Base-by-base conservation (phyloP, 1,284 basidiomycete genomes). In the Sphaerobolus stellatus region DNA sequence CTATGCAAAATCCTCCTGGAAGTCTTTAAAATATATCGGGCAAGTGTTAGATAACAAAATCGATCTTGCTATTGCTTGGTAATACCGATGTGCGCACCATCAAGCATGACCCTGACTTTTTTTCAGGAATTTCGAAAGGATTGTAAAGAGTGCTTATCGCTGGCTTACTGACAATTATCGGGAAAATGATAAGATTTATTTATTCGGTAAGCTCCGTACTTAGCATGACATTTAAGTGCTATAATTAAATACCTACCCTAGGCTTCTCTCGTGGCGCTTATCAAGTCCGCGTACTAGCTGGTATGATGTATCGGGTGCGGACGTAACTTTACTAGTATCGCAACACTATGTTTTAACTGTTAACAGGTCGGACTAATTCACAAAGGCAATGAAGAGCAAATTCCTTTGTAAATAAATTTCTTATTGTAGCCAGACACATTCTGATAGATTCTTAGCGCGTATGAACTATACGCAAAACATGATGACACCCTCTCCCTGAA, bases 401-500 rank as follows among this genome's bases (percentile, higher is more conserved):
- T 52, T 31, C 51, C 51, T 18, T 52, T 49, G 51, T 48, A 28
- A 41, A 3, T 14, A 20, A 20, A 5, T 24, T 8, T 2, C 16
- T 8, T 24, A 41, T 20, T 24, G 13, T 2, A 36, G 29, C 33
- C 2, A 31, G 2, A 8, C 14, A 25, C 25, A 48, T 48, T 28
- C 25, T 28, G 7, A 36, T 36, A 11, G 11, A 11, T 36, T 36
- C 3, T 5, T 25, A 50, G 49, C 29, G 49, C 49, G 7, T 50
- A 40, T 14, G 38, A 50, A 40, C 13, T 50, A 3, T 50, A 50
- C 29, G 33, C 18, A 2, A 33, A 36, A 11, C 28, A 30, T 20
- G 14, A 31, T 28, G 24, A 50, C 36, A 50, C 66, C 31, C 69
- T 83, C 28, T 77, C 77, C 24, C 71, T 72, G 1, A 81, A 81